Evolutionary conservation across 1,284 basidiomycete genomes (phyloP), one percentile per base, ranked within the genome.

Genomic region (Cutaneotrichosporon sp.): DNA sequence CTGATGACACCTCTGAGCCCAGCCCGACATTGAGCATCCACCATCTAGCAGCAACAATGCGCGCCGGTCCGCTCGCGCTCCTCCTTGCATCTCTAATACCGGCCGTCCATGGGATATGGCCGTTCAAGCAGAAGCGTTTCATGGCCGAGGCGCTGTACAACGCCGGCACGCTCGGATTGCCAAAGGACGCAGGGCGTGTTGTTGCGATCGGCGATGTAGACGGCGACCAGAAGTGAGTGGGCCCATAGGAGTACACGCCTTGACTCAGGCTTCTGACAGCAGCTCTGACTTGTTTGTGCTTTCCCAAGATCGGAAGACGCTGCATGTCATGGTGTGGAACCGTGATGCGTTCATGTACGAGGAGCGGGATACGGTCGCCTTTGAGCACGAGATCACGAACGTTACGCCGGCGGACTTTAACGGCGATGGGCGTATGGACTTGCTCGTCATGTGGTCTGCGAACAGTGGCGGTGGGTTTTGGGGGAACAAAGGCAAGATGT

Each of bases 161-260:
- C 69, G 89, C 92, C 1, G 95, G 93, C 2, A 81, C 86, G 0
- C 83, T 97, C 71, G 95, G 94, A 1, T 81, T 99, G 21, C 84
- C 85, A 46, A 82, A 83, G n/a, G 84, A 76, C 21, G 87, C 86
- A 26, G 78, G 76, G 5, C 85, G 90, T 62, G 85, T 97, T 32
- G 85, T 91, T 56, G 95, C 94, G 2, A 90, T 94, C 73, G 96
- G 92, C 34, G 96, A 99, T 81, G 95, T 92, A 78, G 89, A 97
- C 76, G 94, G 91, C 5, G 94, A 98, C 79, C 93, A 97, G 76
- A 91, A 91, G 92, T 96, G 76, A 78, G 90, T 82, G 2, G 11
- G 21, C 56, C 58, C 55, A 46, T 65, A 62, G 7, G 18, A 16
- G 42, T 0, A 16, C 18, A n/a, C 42, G 16, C 64, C 22, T 56